Percentiles rank a stretch among this genome's conserved stretches.
phyloP scores from a whole-genome alignment of 108 stramenopile genomes.

The Hondaea fermentalgiana region DNA sequence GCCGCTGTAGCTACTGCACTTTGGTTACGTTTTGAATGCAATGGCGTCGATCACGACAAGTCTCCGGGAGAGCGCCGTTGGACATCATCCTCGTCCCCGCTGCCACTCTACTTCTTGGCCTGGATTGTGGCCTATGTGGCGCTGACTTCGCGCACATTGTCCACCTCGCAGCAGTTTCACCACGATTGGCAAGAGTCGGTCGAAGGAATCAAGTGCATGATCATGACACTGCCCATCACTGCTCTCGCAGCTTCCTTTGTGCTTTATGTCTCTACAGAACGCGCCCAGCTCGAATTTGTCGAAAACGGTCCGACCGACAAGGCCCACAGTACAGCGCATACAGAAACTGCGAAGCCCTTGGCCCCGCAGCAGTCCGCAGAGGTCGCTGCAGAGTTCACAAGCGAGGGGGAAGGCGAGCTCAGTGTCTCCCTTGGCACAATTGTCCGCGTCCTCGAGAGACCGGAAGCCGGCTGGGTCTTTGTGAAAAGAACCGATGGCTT shows the following conservation, averaged over 20 bases:
- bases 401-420: not conserved
- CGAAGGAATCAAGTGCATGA: not conserved
- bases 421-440: not conserved
- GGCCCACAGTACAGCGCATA: no score
- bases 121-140: not conserved
- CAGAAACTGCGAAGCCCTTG: no score
- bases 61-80: not conserved
- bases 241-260: not conserved
- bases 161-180: not conserved
- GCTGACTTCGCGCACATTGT: not conserved
- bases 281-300: not conserved
- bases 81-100: not conserved
- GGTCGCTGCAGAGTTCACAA: not conserved
- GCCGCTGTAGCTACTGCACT: not conserved
- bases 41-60: not conserved
- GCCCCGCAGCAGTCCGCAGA: not conserved
- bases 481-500: not conserved
- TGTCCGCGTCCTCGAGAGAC: not conserved
- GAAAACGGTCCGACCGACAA: not conserved
- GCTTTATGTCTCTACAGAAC: not conserved
- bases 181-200: constrained; percentile 9
- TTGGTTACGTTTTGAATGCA: not conserved
- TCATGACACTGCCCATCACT: not conserved
- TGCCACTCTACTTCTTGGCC: not conserved
- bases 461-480: not conserved